Evolutionary conservation across 169 alveolate species (phyloP).

Genomic region (Eimeria falciformis): DNA sequence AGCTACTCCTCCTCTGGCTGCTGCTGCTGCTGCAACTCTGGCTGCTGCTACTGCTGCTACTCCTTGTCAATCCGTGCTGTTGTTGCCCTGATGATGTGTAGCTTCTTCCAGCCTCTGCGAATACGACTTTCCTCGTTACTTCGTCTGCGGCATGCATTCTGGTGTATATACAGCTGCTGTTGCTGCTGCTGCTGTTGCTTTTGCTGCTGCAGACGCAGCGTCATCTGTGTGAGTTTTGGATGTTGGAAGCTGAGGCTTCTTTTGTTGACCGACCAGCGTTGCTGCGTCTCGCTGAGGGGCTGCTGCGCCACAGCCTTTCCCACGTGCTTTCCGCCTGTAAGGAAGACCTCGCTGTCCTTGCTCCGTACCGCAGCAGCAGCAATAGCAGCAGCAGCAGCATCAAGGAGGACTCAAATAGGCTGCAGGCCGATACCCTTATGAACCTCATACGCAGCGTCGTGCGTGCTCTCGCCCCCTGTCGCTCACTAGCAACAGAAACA

Average conservation of each 20-base stretch:
- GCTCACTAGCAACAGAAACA: not conserved
- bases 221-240: conserved; percentile 99
- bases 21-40: not conserved
- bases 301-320: conserved; percentile 93
- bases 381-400: not conserved
- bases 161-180: not conserved
- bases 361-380: not conserved
- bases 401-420: not conserved
- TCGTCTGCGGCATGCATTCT: conserved; percentile 14
- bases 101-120: not conserved
- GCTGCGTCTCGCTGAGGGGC: conserved; percentile 97
- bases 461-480: not conserved
- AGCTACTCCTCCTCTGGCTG: not conserved
- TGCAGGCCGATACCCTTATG: not conserved
- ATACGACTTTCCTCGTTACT: not conserved
- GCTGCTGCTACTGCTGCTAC: conserved; percentile 8
- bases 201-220: conserved; percentile 60
- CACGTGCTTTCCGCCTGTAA: conserved; percentile 14
- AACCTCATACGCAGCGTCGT: not conserved
- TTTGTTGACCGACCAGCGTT: conserved; percentile 84
- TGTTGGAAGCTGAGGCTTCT: conserved; percentile 99
- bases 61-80: too few relatives aligned
- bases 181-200: conserved; percentile 2
- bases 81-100: not conserved
- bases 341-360: not conserved